phyloP scores from a whole-genome alignment of 2,329 filamentous ascomycete genomes.

The Talaromyces sp. region DNA sequence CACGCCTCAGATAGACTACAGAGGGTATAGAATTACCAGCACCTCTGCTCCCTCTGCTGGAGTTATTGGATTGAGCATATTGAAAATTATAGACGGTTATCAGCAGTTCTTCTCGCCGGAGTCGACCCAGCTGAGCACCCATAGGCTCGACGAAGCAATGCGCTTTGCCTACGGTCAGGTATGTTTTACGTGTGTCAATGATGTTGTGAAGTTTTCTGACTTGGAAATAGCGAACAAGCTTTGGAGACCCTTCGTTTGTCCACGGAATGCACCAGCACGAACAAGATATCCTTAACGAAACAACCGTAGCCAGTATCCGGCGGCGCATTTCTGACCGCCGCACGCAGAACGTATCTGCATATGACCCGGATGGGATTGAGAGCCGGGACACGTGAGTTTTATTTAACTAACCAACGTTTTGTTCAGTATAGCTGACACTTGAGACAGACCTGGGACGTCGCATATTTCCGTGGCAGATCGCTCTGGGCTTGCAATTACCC shows the following conservation, averaged over 20 bases:
- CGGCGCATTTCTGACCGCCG: slow-evolving; percentile 63
- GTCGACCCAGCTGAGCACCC: slow-evolving; percentile 62
- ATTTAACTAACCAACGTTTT: neutral
- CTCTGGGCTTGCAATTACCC: slow-evolving; percentile 67
- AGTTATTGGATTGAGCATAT: slow-evolving; percentile 63
- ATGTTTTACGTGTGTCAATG: neutral
- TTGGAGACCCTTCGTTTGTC: slow-evolving; percentile 79
- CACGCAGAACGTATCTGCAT: slow-evolving; percentile 67
- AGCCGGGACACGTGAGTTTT: slow-evolving; percentile 52
- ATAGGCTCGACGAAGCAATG: slow-evolving; percentile 82
- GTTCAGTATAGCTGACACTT: neutral
- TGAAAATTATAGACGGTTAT: slow-evolving; percentile 82
- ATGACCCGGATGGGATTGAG: slow-evolving; percentile 64
- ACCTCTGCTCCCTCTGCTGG: slow-evolving; percentile 72
- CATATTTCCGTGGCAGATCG: slow-evolving; percentile 60
- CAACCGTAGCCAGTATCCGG: slow-evolving; percentile 55
- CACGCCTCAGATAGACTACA: slow-evolving; percentile 59
- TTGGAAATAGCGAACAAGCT: slow-evolving; percentile 54
- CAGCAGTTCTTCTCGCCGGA: slow-evolving; percentile 54
- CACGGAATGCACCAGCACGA: slow-evolving; percentile 59
- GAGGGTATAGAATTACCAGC: slow-evolving; percentile 62
- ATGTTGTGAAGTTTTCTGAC: neutral
- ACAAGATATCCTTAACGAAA: slow-evolving; percentile 57
- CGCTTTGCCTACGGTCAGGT: slow-evolving; percentile 74
- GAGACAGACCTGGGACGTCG: slow-evolving; percentile 44